Percentiles rank a stretch among this genome's conserved stretches.
Conservation (phyloP, 306 rosid species). For the Abrus precatorius region DNA sequence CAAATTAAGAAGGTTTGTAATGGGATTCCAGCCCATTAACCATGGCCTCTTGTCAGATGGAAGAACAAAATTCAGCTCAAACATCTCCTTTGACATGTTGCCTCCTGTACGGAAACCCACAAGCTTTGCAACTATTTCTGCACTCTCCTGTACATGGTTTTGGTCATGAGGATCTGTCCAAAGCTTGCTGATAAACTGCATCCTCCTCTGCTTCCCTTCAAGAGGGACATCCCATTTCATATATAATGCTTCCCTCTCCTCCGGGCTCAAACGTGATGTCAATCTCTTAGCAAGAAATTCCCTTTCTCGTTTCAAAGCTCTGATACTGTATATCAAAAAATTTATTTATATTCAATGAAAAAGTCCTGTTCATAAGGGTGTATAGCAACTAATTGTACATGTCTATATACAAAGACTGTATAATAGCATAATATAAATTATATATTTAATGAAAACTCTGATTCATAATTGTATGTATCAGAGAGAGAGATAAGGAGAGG, state of each 20-base stretch:
- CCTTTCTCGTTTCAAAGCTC: constrained; percentile 85
- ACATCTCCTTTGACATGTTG: constrained; percentile 96
- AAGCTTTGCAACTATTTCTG: constrained; percentile 93
- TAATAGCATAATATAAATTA: neutral
- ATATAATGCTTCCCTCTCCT: constrained; percentile 88
- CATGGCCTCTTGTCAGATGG: constrained; percentile 94
- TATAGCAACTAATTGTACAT: too few species aligned
- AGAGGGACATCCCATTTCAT: constrained; percentile 96
- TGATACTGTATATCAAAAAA: constrained; percentile 65
- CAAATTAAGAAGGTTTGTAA: constrained; percentile 82
- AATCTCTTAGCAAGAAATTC: constrained; percentile 97
- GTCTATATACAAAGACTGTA: neutral
- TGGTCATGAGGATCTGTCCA: constrained; percentile 92
- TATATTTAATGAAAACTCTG: neutral
- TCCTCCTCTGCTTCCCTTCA: constrained; percentile 90
- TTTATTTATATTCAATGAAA: constrained; percentile 21
- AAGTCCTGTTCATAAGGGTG: neutral
- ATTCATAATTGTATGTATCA: neutral
- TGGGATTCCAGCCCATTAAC: constrained; percentile 88
- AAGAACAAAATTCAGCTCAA: constrained; percentile 86
- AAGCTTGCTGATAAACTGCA: constrained; percentile 90
- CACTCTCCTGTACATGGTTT: constrained; percentile 88
- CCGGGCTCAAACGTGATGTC: constrained; percentile 74
- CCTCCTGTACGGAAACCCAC: constrained; percentile 95
- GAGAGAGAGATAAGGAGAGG: constrained; percentile 22